Percentiles rank a stretch among this genome's conserved stretches.
Evolutionary conservation across 345 rosid species (phyloP).

Genomic region (Psidium friedrichsthalianum): DNA sequence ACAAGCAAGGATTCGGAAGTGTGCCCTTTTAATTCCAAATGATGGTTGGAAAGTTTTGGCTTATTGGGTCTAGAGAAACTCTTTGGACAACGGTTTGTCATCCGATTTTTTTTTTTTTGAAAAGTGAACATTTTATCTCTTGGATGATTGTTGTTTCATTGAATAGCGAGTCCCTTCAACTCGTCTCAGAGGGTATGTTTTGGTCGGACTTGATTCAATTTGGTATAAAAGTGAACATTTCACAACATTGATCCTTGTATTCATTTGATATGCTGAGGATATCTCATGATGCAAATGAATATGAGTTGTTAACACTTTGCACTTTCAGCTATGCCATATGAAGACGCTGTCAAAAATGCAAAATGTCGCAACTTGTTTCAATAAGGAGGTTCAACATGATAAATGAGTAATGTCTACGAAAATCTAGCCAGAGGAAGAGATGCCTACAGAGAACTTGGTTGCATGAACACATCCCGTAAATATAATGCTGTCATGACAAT

Average conservation of each 20-base stretch:
- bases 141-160: not conserved
- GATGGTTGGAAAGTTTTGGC: not conserved
- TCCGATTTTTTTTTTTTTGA: too few relatives aligned
- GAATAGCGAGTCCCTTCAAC: not conserved
- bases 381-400: not conserved
- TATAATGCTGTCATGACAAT: not conserved
- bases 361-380: not conserved
- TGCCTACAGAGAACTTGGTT: not conserved
- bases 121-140: not conserved
- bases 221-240: too few relatives aligned
- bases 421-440: not conserved
- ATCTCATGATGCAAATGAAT: not conserved
- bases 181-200: not conserved
- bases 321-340: not conserved
- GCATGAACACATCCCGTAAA: not conserved
- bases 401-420: not conserved
- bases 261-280: too few relatives aligned
- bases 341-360: not conserved
- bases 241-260: too few relatives aligned
- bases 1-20: too few relatives aligned
- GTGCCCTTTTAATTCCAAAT: not conserved
- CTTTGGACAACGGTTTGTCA: not conserved
- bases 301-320: not conserved
- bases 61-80: not conserved
- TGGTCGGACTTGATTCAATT: too few relatives aligned